A percentile compares a stretch with the other conserved stretches of the same genome.
Conservation (phyloP, 140 eudicot genomes). For the Erigeron philadelphicus region DNA sequence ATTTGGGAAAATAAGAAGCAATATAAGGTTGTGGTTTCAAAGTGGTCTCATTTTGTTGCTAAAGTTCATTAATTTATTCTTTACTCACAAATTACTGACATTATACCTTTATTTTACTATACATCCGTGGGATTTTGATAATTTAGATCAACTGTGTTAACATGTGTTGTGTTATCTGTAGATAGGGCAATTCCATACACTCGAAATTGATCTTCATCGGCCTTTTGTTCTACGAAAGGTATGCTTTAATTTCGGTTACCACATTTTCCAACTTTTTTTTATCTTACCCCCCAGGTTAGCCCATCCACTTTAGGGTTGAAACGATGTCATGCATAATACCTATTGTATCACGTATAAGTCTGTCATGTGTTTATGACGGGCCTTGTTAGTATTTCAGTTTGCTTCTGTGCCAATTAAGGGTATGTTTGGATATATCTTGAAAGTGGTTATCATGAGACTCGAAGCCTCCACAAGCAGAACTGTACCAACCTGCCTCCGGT, state of each 20-base stretch:
- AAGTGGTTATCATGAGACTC: too few relatives aligned
- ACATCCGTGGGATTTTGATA: neutral
- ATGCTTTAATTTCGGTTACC: conserved; percentile 14
- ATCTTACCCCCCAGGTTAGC: neutral
- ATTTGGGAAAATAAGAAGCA: conserved; percentile 7
- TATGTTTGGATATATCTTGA: too few relatives aligned
- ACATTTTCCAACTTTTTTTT: neutral
- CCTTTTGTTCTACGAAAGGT: conserved; percentile 93
- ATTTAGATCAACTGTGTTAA: conserved; percentile 8
- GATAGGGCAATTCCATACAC: conserved; percentile 95
- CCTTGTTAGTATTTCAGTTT: too few relatives aligned
- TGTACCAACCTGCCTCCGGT: too few relatives aligned
- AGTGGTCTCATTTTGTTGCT: neutral
- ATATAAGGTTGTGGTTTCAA: neutral
- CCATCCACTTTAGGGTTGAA: too few relatives aligned
- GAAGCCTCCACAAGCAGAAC: too few relatives aligned
- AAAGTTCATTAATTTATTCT: neutral
- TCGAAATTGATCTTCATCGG: conserved; percentile 80
- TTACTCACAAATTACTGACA: neutral
- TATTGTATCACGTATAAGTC: too few relatives aligned
- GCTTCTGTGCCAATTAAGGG: too few relatives aligned
- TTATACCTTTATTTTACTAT: neutral
- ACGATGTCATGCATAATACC: too few relatives aligned
- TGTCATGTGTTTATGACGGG: too few relatives aligned
- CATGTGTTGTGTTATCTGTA: conserved; percentile 25